These are phyloP conservation scores for Tetrahymena elliotti DNA, from an alignment of 73 alveolate genomes.

Conservation along the genomic window DNA sequence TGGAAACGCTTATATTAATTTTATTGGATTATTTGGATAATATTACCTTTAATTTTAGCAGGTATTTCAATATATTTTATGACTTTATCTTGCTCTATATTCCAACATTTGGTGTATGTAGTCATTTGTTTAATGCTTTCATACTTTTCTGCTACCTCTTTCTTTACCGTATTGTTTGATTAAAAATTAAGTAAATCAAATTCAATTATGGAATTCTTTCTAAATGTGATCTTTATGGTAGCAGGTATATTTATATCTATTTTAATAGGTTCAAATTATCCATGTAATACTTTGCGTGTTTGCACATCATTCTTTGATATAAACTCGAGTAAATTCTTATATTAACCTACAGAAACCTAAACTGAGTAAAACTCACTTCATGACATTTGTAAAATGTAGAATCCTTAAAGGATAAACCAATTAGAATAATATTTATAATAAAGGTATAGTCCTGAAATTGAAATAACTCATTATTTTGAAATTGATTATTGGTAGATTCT, in stretches of 20 bases:
- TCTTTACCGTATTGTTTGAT: background rate
- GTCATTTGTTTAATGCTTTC: background rate
- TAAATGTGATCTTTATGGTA: background rate
- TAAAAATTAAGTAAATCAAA: background rate
- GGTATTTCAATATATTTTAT: background rate
- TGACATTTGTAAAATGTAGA: background rate
- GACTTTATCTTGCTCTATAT: background rate
- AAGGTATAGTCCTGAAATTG: background rate
- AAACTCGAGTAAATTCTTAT: background rate
- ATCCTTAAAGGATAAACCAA: background rate
- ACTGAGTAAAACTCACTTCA: too few relatives aligned
- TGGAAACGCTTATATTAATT: too few relatives aligned
- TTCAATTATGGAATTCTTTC: background rate
- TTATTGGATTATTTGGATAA: background rate
- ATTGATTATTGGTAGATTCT: too few relatives aligned
- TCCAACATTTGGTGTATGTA: background rate
- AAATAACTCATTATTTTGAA: too few relatives aligned
- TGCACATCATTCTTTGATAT: background rate
- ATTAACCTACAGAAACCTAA: background rate
- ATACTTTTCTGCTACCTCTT: background rate
- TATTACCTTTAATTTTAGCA: background rate
- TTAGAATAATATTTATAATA: background rate
- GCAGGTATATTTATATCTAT: too few relatives aligned
- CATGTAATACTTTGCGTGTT: background rate
- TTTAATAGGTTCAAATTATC: background rate